Evolutionary conservation across 805 yeast genomes (phyloP).

Genomic region (Metschnikowia peoriensis): DNA sequence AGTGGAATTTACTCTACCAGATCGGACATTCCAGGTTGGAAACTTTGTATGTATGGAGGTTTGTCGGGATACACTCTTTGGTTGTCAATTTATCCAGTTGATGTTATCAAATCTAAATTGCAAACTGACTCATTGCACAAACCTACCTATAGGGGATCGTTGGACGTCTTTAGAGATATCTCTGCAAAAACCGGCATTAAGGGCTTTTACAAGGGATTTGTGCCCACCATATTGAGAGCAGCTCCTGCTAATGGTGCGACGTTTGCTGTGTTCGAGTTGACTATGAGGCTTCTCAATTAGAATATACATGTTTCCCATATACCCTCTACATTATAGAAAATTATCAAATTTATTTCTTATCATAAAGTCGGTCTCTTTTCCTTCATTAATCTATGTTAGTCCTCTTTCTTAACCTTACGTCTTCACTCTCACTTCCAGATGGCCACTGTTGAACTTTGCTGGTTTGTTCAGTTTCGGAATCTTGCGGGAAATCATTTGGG

Average conservation of each 20-base stretch:
- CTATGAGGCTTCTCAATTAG: constrained; percentile 63
- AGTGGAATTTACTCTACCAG: constrained; percentile 45
- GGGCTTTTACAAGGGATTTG: constrained; percentile 88
- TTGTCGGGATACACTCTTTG: constrained; percentile 89
- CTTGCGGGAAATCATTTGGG: constrained; percentile 35
- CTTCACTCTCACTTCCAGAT: not conserved
- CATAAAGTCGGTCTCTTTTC: not conserved
- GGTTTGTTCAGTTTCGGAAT: constrained; percentile 5
- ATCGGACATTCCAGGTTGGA: constrained; percentile 82
- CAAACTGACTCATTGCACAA: constrained; percentile 61
- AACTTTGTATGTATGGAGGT: constrained; percentile 85
- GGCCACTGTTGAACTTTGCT: constrained; percentile 2
- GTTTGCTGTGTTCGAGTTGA: constrained; percentile 86
- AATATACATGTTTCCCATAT: not conserved
- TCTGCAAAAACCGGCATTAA: constrained; percentile 57
- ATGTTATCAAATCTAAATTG: constrained; percentile 84
- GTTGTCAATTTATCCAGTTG: constrained; percentile 83
- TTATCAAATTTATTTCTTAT: too few relatives aligned
- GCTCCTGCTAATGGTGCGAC: constrained; percentile 99
- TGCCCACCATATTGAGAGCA: constrained; percentile 91
- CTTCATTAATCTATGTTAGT: not conserved
- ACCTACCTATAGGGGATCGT: constrained; percentile 58
- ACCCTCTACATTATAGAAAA: not conserved
- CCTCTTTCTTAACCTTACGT: not conserved
- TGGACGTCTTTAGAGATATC: constrained; percentile 58